A percentile compares a stretch with the other conserved stretches of the same genome.
Evolutionary conservation across 2,329 filamentous ascomycete species (phyloP).

Genomic region (Penicillium nordicum): DNA sequence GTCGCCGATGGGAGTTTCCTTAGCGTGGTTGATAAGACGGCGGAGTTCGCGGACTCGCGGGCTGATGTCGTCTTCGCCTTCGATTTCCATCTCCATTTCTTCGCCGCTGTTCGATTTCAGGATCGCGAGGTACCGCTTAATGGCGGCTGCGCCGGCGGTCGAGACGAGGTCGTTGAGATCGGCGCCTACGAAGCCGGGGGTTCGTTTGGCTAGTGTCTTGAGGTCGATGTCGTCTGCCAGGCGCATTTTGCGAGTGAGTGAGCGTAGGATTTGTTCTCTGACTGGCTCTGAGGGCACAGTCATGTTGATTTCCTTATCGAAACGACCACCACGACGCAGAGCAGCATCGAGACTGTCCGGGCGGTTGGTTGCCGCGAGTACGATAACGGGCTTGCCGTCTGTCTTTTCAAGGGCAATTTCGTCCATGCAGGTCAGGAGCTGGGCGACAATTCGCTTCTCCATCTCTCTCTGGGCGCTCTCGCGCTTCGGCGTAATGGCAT

Average conservation of each 20-base stretch:
- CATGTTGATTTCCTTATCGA: slow-evolving; percentile 81
- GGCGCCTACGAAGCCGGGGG: slow-evolving; percentile 88
- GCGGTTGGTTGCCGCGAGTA: slow-evolving; percentile 85
- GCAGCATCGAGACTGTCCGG: slow-evolving; percentile 82
- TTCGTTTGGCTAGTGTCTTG: slow-evolving; percentile 69
- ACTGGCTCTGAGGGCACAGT: slow-evolving; percentile 77
- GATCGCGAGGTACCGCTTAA: slow-evolving; percentile 57
- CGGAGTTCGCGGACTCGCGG: slow-evolving; percentile 46
- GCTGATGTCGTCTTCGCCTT: slow-evolving; percentile 37
- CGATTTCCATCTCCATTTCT: slow-evolving; percentile 51
- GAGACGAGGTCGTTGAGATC: slow-evolving; percentile 73
- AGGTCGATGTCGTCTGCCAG: slow-evolving; percentile 72
- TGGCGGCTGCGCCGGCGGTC: slow-evolving; percentile 63
- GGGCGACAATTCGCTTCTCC: slow-evolving; percentile 80
- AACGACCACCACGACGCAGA: slow-evolving; percentile 69
- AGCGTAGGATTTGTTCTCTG: slow-evolving; percentile 72
- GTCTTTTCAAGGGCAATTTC: slow-evolving; percentile 69
- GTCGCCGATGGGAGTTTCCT: slow-evolving; percentile 49
- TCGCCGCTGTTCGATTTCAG: slow-evolving; percentile 46
- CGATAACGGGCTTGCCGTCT: slow-evolving; percentile 74
- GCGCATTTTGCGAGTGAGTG: slow-evolving; percentile 64
- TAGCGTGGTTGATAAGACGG: slow-evolving; percentile 54
- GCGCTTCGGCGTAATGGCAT: slow-evolving; percentile 82
- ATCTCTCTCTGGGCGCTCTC: slow-evolving; percentile 82
- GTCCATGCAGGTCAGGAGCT: slow-evolving; percentile 84